These are phyloP conservation scores for Aspergillus pseudoterreus DNA, from an alignment of 2,329 filamentous ascomycete species.

Conservation along the genomic window DNA sequence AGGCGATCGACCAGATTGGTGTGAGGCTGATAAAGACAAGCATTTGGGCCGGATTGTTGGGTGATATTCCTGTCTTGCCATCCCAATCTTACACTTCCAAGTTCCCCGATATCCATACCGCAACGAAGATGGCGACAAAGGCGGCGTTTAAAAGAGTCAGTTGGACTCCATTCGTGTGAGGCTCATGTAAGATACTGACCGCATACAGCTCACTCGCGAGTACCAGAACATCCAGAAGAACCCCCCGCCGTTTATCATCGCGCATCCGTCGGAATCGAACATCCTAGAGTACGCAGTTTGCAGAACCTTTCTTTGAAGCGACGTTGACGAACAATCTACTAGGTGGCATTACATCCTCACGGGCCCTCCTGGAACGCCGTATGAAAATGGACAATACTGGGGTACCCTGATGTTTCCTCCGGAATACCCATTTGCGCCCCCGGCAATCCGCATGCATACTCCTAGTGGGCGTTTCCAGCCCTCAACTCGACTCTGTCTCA, in stretches of 20 bases:
- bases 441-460: conserved; percentile 98
- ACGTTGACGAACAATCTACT: conserved; percentile 6
- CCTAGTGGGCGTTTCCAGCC: conserved; percentile 94
- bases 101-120: not conserved
- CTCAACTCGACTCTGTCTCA: conserved; percentile 85
- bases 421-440: conserved; percentile 95
- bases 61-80: not conserved
- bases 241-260: conserved; percentile 82
- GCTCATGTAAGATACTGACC: conserved; percentile 8
- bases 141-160: conserved; percentile 69
- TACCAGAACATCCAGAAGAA: conserved; percentile 66
- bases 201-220: conserved; percentile 55
- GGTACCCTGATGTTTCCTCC: conserved; percentile 92
- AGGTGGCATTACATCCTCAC: conserved; percentile 96
- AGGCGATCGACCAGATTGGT: too few relatives aligned
- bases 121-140: conserved; percentile 61
- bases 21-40: too few relatives aligned
- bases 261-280: conserved; percentile 85
- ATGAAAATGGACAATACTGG: conserved; percentile 96
- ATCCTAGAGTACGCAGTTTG: conserved; percentile 69
- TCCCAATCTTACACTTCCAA: not conserved
- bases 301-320: not conserved
- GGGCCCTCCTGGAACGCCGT: conserved; percentile 88
- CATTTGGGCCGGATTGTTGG: not conserved
- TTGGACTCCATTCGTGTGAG: conserved; percentile 3